These are phyloP conservation scores for Fusarium nurragi DNA, from an alignment of 2,329 filamentous ascomycete genomes.

Conservation along the genomic window DNA sequence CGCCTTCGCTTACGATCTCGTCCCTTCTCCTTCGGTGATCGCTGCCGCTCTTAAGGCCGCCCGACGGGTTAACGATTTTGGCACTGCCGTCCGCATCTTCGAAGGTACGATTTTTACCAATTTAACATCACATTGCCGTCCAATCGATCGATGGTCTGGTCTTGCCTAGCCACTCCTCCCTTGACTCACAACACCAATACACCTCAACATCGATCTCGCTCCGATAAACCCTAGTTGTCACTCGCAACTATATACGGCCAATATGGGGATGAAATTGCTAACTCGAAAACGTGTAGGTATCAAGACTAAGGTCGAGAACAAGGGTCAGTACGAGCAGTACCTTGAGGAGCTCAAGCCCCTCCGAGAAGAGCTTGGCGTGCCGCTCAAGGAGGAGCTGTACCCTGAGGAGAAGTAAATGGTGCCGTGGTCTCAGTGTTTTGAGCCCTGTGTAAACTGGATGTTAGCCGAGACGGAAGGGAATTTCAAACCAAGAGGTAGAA, in stretches of 20 bases:
- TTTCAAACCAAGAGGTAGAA: slow-evolving; percentile 45
- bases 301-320: slow-evolving; percentile 99
- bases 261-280: slow-evolving; percentile 20
- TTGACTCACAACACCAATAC: slow-evolving; percentile 15
- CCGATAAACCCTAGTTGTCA: background rate
- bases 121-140: slow-evolving; percentile 20
- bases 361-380: slow-evolving; percentile 91
- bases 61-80: slow-evolving; percentile 96
- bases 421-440: slow-evolving; percentile 29
- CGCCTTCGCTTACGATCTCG: slow-evolving; percentile 99
- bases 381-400: slow-evolving; percentile 92
- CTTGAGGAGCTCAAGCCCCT: slow-evolving; percentile 91
- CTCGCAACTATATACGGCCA: slow-evolving; percentile 1
- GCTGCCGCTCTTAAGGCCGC: slow-evolving; percentile 92
- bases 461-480: slow-evolving; percentile 45
- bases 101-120: slow-evolving; percentile 74
- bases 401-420: slow-evolving; percentile 66
- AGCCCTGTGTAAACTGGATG: slow-evolving; percentile 50
- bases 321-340: slow-evolving; percentile 96
- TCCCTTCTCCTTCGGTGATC: slow-evolving; percentile 91
- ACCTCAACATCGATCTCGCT: background rate
- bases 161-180: slow-evolving; percentile 1
- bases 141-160: slow-evolving; percentile 19
- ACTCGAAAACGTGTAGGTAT: slow-evolving; percentile 69
- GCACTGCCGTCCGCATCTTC: slow-evolving; percentile 97